Base-by-base conservation (phyloP, 2,329 filamentous ascomycete species). In the Xylariaceae sp. region DNA sequence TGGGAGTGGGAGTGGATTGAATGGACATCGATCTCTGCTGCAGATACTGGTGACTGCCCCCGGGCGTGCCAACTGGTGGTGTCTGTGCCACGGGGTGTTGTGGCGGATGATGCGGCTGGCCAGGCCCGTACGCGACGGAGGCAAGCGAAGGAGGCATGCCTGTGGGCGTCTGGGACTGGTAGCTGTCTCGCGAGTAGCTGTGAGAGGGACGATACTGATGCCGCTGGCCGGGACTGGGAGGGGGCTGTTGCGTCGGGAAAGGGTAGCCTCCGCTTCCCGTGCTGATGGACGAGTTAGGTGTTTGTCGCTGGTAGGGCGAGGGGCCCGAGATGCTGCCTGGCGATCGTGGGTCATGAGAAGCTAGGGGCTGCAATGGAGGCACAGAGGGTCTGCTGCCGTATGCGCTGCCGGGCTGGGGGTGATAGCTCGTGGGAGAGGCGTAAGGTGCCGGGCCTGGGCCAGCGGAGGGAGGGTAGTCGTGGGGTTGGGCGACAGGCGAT, bases 1-100 rank as follows among this genome's bases (percentile, higher is more conserved):
- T 83, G n/a, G 82, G 82, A 34, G 83, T 86, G 11, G 80, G 72
- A 22, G 76, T 78, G 12, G 82, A 84, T 50, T 84, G 79, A 6
- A 77, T 71, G 18, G 82, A 86, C 50, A 79, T 79, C 40, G 82
- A 82, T 60, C 81, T 67, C 57, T 73, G 71, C 50, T 74, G 73
- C 43, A 71, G 65, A 42, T 73, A 70, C 59, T 60, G 62, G 18
- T 64, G 57, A 39, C 66, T 63, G 16, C 68, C 69, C 45, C 70
- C 71, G 9, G 74, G 69, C 11, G 73, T 73, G n/a, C 69, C 73
- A 19, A 79, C 69, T 2, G 77, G 77, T 12, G 79, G 75, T 48
- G 76, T 77, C 57, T 80, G 78, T 42, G 76, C 77, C 53, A 79
- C 62, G 11, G 69, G 48, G 45, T 71, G 58, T 28, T 51, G 49